These are phyloP conservation scores for Rhizopogon vinicolor DNA, from an alignment of 768 basidiomycete genomes.

Conservation along the genomic window DNA sequence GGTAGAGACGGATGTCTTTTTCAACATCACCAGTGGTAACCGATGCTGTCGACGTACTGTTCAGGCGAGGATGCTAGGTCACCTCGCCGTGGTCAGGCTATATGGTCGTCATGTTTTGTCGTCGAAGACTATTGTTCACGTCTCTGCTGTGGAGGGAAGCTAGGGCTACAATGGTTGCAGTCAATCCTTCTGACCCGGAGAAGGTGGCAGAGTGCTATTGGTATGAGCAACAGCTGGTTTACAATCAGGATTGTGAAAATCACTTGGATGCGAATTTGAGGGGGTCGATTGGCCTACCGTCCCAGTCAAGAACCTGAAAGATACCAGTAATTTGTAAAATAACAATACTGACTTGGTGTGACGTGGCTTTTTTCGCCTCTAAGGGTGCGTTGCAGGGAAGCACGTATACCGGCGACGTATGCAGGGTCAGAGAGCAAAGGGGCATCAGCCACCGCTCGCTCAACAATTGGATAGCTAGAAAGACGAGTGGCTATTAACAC, in stretches of 20 bases:
- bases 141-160: not conserved
- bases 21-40: too few species aligned
- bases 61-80: too few species aligned
- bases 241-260: not conserved
- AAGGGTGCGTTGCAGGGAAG: conserved; percentile 42
- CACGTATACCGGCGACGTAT: conserved; percentile 40
- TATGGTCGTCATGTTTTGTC: too few species aligned
- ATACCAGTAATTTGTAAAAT: not conserved
- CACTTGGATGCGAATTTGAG: not conserved
- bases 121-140: too few species aligned
- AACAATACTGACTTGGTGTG: conserved; percentile 4
- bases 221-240: not conserved
- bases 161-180: not conserved
- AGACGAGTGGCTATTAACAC: not conserved
- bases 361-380: conserved; percentile 11
- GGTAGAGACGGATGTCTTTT: not conserved
- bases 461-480: conserved; percentile 58
- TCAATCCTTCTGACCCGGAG: not conserved
- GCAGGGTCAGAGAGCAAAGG: conserved; percentile 43
- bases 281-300: not conserved
- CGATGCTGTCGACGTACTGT: too few species aligned
- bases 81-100: too few species aligned
- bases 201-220: not conserved
- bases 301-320: not conserved
- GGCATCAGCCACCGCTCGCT: conserved; percentile 53